Percentiles rank a stretch among this genome's conserved stretches.
phyloP scores from a whole-genome alignment of 2,329 filamentous ascomycete species.

The Claviceps quebecensis region DNA sequence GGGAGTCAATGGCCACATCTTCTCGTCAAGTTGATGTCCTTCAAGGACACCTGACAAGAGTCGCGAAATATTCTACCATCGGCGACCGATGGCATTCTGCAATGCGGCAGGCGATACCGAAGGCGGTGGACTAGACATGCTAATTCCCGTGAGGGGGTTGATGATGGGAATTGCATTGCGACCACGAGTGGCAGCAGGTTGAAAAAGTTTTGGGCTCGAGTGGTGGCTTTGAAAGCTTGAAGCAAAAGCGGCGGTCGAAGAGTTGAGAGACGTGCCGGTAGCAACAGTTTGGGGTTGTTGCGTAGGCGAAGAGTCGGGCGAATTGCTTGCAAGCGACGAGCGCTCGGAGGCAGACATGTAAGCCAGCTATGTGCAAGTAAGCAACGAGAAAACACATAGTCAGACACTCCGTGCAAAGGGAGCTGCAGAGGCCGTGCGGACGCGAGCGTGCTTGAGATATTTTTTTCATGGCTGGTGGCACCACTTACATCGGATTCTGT shows the following conservation, averaged over 20 bases:
- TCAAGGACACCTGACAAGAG: slow-evolving; percentile 19
- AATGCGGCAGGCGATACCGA: slow-evolving; percentile 50
- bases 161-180: slow-evolving; percentile 97
- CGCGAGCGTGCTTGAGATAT: neutral
- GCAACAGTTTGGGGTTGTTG: slow-evolving; percentile 73
- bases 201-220: slow-evolving; percentile 66
- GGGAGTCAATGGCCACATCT: slow-evolving; percentile 18
- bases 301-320: slow-evolving; percentile 79
- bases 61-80: slow-evolving; percentile 32
- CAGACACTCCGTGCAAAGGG: slow-evolving; percentile 9
- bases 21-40: slow-evolving; percentile 14
- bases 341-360: slow-evolving; percentile 89
- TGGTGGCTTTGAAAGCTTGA: slow-evolving; percentile 53
- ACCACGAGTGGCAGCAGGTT: slow-evolving; percentile 75
- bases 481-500: slow-evolving; percentile 81
- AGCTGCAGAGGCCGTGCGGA: neutral
- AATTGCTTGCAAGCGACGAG: slow-evolving; percentile 88
- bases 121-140: slow-evolving; percentile 76
- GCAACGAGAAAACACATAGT: slow-evolving; percentile 15
- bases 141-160: slow-evolving; percentile 82
- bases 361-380: slow-evolving; percentile 47
- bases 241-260: slow-evolving; percentile 51
- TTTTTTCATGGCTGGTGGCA: neutral
- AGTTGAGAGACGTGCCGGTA: slow-evolving; percentile 62
- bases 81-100: slow-evolving; percentile 38